Conservation (phyloP, 2,329 filamentous ascomycete species). For the Myriosclerotinia scirpicola region DNA sequence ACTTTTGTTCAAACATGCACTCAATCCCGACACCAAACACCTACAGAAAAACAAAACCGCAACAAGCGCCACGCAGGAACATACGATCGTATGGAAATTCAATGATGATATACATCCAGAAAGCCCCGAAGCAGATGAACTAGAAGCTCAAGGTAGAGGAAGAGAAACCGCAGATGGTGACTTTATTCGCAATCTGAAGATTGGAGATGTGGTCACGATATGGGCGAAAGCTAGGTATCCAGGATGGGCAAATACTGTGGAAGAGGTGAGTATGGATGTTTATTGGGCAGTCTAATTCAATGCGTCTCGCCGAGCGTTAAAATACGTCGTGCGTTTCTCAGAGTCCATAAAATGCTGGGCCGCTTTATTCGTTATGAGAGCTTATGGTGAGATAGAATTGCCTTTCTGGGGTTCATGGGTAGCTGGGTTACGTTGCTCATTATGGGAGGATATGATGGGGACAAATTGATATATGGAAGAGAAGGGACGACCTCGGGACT, state of each 20-base stretch:
- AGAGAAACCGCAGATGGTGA: slow-evolving; percentile 51
- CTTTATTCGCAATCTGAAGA: slow-evolving; percentile 54
- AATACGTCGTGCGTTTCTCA: too few relatives aligned
- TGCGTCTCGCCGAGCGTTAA: not conserved
- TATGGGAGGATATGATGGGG: not conserved
- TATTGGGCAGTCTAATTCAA: slow-evolving; percentile 53
- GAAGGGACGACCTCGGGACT: not conserved
- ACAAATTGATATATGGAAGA: not conserved
- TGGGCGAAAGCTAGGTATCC: slow-evolving; percentile 46
- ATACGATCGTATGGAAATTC: slow-evolving; percentile 56
- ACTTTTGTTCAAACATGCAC: slow-evolving; percentile 43
- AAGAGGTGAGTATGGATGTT: slow-evolving; percentile 54
- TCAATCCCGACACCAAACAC: slow-evolving; percentile 41
- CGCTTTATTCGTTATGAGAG: too few relatives aligned
- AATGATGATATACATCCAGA: slow-evolving; percentile 50
- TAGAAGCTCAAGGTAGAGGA: slow-evolving; percentile 50
- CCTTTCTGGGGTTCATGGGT: not conserved
- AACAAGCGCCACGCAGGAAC: slow-evolving; percentile 45
- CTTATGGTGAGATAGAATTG: too few relatives aligned
- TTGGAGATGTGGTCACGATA: slow-evolving; percentile 30
- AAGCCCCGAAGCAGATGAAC: slow-evolving; percentile 43
- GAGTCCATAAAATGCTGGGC: too few relatives aligned
- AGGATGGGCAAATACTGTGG: slow-evolving; percentile 54
- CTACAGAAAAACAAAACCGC: slow-evolving; percentile 49
- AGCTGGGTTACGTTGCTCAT: not conserved